These are phyloP conservation scores for Rhodotorula sp. DNA, from an alignment of 1,284 basidiomycete species.

Conservation along the genomic window DNA sequence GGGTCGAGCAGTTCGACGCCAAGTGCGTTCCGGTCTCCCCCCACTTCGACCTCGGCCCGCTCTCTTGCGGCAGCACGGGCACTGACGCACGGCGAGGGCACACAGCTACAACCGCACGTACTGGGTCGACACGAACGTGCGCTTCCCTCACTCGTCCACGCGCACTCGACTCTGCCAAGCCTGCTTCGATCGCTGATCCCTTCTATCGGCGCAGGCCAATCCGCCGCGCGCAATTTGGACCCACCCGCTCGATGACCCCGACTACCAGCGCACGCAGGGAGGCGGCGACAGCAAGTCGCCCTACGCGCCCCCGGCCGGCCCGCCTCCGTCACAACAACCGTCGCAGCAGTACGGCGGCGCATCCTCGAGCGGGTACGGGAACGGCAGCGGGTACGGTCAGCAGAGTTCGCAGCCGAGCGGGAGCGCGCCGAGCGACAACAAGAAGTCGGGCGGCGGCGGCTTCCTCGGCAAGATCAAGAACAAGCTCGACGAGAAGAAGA, in stretches of 20 bases:
- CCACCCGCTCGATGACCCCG: slow-evolving; percentile 47
- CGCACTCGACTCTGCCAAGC: not conserved
- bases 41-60: not conserved
- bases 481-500: slow-evolving; percentile 16
- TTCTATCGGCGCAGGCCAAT: slow-evolving; percentile 25
- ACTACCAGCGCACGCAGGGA: slow-evolving; percentile 14
- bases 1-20: slow-evolving; percentile 27
- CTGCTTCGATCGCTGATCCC: not conserved
- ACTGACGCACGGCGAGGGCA: not conserved
- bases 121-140: slow-evolving; percentile 29
- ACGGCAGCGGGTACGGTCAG: not conserved
- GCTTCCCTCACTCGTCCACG: not conserved
- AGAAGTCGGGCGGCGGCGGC: slow-evolving; percentile 12
- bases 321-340: slow-evolving; percentile 19
- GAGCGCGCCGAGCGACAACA: not conserved
- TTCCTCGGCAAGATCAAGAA: slow-evolving; percentile 24
- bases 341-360: no score
- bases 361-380: not conserved
- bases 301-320: slow-evolving; percentile 31
- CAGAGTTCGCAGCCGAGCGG: not conserved
- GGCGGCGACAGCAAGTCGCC: no score
- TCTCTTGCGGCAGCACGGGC: no score
- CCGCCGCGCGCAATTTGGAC: slow-evolving; percentile 50
- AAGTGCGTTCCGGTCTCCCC: not conserved
- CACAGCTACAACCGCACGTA: slow-evolving; percentile 16